A percentile compares a stretch with the other conserved stretches of the same genome.
Evolutionary conservation across 2,329 filamentous ascomycete species (phyloP).

Genomic region (Drechslera avenae): DNA sequence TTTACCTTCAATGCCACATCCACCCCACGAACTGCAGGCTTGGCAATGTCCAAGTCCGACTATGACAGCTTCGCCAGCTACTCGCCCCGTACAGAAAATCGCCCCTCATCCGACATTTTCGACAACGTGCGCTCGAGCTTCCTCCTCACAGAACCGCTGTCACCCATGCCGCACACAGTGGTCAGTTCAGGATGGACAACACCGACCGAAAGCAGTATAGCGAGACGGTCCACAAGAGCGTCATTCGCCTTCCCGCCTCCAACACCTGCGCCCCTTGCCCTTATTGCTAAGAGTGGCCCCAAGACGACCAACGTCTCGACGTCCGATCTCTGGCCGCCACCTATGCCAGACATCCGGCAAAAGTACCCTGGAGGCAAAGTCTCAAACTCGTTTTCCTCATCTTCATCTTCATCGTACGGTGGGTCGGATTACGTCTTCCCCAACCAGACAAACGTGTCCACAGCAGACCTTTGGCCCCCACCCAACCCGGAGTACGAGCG

Average conservation of each 20-base stretch:
- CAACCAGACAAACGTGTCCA: conserved; percentile 17
- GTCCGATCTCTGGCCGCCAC: conserved; percentile 19
- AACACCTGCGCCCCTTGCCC: too few species aligned
- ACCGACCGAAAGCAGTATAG: too few species aligned
- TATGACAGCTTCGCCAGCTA: neutral
- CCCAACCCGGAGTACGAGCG: conserved; percentile 9
- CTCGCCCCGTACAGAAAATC: neutral
- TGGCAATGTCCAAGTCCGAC: neutral
- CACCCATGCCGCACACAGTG: neutral
- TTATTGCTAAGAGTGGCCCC: neutral
- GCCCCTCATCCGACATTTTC: conserved; percentile 20
- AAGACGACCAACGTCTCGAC: conserved; percentile 18
- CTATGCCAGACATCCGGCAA: neutral
- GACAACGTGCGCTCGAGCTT: conserved; percentile 5
- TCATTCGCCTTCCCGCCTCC: too few species aligned
- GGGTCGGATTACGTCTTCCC: neutral
- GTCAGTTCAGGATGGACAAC: too few species aligned
- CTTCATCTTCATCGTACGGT: too few species aligned
- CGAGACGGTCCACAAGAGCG: too few species aligned
- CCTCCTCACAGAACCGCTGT: neutral
- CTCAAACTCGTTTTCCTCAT: too few species aligned
- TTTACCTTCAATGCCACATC: too few species aligned
- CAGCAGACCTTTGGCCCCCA: conserved; percentile 18
- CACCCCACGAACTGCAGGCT: too few species aligned
- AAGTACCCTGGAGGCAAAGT: too few species aligned